Conservation (phyloP, 2,329 filamentous ascomycete species). For the Eutypa lata region DNA sequence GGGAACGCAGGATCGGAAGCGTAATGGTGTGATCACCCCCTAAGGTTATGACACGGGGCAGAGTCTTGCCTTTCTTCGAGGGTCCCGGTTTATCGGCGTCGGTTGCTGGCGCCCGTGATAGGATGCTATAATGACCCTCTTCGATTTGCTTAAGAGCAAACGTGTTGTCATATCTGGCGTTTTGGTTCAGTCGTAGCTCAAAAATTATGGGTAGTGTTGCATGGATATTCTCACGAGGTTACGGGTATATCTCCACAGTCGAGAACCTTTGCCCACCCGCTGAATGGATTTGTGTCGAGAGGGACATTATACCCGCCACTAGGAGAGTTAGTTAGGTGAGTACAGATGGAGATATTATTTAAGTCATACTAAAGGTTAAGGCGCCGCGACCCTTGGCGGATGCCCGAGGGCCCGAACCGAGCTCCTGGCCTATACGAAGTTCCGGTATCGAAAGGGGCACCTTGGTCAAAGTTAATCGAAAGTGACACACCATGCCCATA, state of each 20-base stretch:
- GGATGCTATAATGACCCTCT: slow-evolving; percentile 73
- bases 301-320: slow-evolving; percentile 88
- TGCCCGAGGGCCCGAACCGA: slow-evolving; percentile 79
- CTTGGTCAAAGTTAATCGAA: slow-evolving; percentile 34
- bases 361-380: slow-evolving; percentile 78
- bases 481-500: not conserved
- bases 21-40: slow-evolving; percentile 63
- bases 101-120: slow-evolving; percentile 69
- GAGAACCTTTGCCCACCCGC: slow-evolving; percentile 74
- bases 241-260: slow-evolving; percentile 85
- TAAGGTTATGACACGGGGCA: slow-evolving; percentile 78
- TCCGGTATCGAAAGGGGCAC: slow-evolving; percentile 81
- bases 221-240: slow-evolving; percentile 61
- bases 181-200: too few species aligned
- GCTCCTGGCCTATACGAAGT: slow-evolving; percentile 83
- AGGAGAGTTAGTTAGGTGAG: slow-evolving; percentile 17
- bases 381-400: slow-evolving; percentile 80
- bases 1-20: slow-evolving; percentile 55
- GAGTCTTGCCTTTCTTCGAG: slow-evolving; percentile 68
- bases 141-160: slow-evolving; percentile 84
- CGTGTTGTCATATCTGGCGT: slow-evolving; percentile 70
- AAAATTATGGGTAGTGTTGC: too few species aligned
- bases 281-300: slow-evolving; percentile 75
- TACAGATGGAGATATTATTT: slow-evolving; percentile 29
- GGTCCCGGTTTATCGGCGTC: slow-evolving; percentile 65